A percentile compares a stretch with the other conserved stretches of the same genome.
These are phyloP conservation scores for Neurospora sp. DNA, from an alignment of 495 filamentous ascomycete genomes.

Conservation along the genomic window DNA sequence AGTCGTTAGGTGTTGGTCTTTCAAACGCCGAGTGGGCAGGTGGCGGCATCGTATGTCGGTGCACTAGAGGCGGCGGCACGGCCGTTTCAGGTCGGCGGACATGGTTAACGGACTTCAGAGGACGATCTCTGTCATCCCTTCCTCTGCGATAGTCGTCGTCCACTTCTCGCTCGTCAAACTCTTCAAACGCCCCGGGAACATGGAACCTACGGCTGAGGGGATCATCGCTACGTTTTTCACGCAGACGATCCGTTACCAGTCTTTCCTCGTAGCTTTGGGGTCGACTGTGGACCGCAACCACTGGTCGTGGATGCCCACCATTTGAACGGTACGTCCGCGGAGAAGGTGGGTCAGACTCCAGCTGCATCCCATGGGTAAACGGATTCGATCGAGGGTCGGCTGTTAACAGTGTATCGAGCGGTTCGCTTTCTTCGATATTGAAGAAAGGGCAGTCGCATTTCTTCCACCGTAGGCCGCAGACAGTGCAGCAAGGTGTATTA, in stretches of 20 bases:
- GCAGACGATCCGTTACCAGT: conserved; percentile 35
- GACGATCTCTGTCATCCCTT: conserved; percentile 17
- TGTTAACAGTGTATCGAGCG: conserved; percentile 27
- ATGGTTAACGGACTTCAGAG: conserved; percentile 33
- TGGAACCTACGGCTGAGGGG: conserved; percentile 47
- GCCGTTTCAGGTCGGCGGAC: conserved; percentile 31
- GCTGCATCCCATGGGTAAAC: conserved; percentile 6
- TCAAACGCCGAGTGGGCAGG: conserved; percentile 21
- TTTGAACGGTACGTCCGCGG: conserved; percentile 20
- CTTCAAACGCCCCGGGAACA: conserved; percentile 21
- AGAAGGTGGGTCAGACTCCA: conserved; percentile 13
- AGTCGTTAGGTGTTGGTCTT: conserved; percentile 15
- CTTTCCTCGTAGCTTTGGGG: conserved; percentile 45
- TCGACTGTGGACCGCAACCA: conserved; percentile 18
- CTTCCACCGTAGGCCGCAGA: conserved; percentile 72
- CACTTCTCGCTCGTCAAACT: conserved; percentile 32
- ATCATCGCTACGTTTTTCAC: conserved; percentile 45
- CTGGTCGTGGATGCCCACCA: conserved; percentile 6
- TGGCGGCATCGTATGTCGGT: conserved; percentile 17
- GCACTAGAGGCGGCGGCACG: conserved; percentile 22
- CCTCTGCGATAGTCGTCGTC: conserved; percentile 12
- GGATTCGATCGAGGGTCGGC: conserved; percentile 14
- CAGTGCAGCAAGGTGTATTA: conserved; percentile 73
- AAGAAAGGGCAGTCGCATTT: conserved; percentile 74
- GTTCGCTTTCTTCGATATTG: conserved; percentile 55